Evolutionary conservation across 2,329 filamentous ascomycete genomes (phyloP), one percentile per base, ranked within the genome.

Genomic region (Aspergillus flavus): DNA sequence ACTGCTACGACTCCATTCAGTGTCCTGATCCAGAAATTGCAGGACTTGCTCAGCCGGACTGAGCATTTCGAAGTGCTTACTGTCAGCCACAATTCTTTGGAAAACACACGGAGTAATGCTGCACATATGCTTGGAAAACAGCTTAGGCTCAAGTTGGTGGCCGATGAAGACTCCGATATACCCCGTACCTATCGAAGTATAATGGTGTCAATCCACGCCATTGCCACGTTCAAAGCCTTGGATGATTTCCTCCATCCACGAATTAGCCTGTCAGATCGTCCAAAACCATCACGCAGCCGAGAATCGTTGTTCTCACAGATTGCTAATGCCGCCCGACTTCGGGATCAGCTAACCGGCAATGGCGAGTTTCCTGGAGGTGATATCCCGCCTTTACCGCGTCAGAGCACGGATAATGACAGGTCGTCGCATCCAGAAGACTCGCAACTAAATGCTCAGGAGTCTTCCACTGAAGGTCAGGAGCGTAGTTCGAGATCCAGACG

Each of bases 21-120:
- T 72, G 87, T 96, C 58, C 85, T 99, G 76, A 89, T 97, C 46
- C 91, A 94, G 76, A 99, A 99, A 78, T 84, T 99, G 36, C 95
- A 99, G 79, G 95, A 99, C 80, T 83, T 99, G 62, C 86, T 99
- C 61, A 99, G 95, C 82, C 89, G 95, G 69, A 96, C 94, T 39
- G 95, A 99, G 81, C 94, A 98, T 82, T 99, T 98, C 72, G 95
- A 99, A 75, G 94, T 99, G 52, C 87, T 97, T 65, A 99, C 95
- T 9, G 94, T 98, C 61, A 93, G 96, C 76, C 91, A 96, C 66
- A 96, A 96, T 71, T 90, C 92, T 6, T 91, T 94, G 70, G 94
- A 97, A 75, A 92, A 91, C 59, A 96, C 92, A 69, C 89, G 94
- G 63, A 96, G 90, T 77, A 97, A 92, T 73, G 93, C 94, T 26